Conservation (phyloP, 2,329 filamentous ascomycete genomes). For the Chrysosporium queenslandicum region DNA sequence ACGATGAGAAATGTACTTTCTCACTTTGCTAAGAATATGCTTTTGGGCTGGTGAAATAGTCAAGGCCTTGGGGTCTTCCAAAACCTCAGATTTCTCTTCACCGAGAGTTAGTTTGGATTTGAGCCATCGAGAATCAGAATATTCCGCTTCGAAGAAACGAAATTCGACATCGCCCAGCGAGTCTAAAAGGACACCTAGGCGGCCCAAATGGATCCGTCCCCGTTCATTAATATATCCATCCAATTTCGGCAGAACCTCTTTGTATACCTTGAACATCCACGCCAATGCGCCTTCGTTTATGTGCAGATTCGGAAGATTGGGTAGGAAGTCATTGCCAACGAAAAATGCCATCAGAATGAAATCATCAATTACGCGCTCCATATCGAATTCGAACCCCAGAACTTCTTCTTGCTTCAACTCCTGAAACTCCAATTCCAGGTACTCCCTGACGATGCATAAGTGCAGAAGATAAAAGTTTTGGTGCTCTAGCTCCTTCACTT, state of each 20-base stretch:
- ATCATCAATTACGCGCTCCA: slow-evolving; percentile 96
- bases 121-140: slow-evolving; percentile 83
- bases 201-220: slow-evolving; percentile 78
- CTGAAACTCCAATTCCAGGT: slow-evolving; percentile 92
- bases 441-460: slow-evolving; percentile 93
- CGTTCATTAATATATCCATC: slow-evolving; percentile 95
- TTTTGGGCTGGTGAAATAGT: slow-evolving; percentile 72
- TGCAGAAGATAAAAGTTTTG: slow-evolving; percentile 98
- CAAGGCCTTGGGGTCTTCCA: slow-evolving; percentile 51
- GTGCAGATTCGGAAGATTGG: slow-evolving; percentile 88
- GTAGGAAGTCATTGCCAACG: slow-evolving; percentile 97
- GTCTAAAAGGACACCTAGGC: slow-evolving; percentile 66
- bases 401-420: slow-evolving; percentile 66
- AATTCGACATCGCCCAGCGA: slow-evolving; percentile 83
- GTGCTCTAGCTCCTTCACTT: slow-evolving; percentile 93
- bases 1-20: slow-evolving; percentile 68
- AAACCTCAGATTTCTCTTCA: slow-evolving; percentile 52
- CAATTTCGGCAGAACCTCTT: slow-evolving; percentile 72
- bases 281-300: slow-evolving; percentile 97
- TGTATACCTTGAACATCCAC: slow-evolving; percentile 96
- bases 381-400: slow-evolving; percentile 71
- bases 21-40: slow-evolving; percentile 69
- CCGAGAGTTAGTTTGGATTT: slow-evolving; percentile 69
- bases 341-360: slow-evolving; percentile 99
- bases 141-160: slow-evolving; percentile 84